Percentiles rank a stretch among this genome's conserved stretches.
phyloP scores from a whole-genome alignment of 148 eudicot species.

The Camellia granthamiana region DNA sequence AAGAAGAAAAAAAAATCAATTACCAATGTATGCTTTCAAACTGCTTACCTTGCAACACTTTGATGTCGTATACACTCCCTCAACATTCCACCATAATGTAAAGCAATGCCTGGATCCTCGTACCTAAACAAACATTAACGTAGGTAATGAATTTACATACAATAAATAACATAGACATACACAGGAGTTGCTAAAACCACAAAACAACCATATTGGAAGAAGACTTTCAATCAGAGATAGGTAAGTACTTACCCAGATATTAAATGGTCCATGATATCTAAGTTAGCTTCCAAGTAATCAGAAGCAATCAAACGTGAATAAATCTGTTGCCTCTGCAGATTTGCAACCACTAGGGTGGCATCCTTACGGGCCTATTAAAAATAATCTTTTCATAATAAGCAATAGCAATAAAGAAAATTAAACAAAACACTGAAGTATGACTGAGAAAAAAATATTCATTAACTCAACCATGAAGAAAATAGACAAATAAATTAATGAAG shows the following conservation, averaged over 20 bases:
- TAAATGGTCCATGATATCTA: constrained; percentile 44
- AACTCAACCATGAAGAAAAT: neutral
- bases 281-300: constrained; percentile 52
- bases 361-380: constrained; percentile 49
- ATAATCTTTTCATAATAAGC: constrained; percentile 28
- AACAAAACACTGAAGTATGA: neutral
- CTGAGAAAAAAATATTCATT: neutral
- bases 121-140: constrained; percentile 25
- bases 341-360: constrained; percentile 49
- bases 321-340: constrained; percentile 50
- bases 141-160: neutral
- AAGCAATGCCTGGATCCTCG: constrained; percentile 28
- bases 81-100: constrained; percentile 51
- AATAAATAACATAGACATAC: neutral
- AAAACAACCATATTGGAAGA: neutral
- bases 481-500: neutral
- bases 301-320: constrained; percentile 44
- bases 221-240: neutral
- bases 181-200: neutral
- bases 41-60: constrained; percentile 41
- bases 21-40: neutral
- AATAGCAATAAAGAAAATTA: constrained; percentile 25
- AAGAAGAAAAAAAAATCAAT: neutral
- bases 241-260: constrained; percentile 36
- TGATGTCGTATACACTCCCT: constrained; percentile 59